phyloP scores from a whole-genome alignment of 306 rosid species.

The Abrus precatorius region DNA sequence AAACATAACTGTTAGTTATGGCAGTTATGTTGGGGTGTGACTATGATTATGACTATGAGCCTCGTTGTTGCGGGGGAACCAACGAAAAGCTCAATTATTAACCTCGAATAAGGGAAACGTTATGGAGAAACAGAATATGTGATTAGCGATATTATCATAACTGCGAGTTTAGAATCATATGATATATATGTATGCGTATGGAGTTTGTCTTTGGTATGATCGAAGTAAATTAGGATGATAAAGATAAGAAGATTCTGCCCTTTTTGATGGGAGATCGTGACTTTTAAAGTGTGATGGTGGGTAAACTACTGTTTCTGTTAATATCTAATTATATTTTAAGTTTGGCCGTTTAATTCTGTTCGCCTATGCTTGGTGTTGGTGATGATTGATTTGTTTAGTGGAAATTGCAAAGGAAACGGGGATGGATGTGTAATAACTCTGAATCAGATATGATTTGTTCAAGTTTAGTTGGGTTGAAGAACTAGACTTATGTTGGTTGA shows the following conservation, averaged over 20 bases:
- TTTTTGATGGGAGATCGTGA: slow-evolving; percentile 61
- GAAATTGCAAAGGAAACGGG: slow-evolving; percentile 36
- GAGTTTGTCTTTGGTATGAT: slow-evolving; percentile 49
- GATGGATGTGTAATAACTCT: not conserved
- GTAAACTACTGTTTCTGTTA: slow-evolving; percentile 58
- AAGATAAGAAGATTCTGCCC: slow-evolving; percentile 77
- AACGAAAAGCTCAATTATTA: slow-evolving; percentile 8
- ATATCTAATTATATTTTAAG: slow-evolving; percentile 3
- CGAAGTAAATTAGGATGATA: slow-evolving; percentile 49
- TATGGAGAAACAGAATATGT: slow-evolving; percentile 14
- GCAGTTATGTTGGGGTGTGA: slow-evolving; percentile 48
- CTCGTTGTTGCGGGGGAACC: slow-evolving; percentile 7
- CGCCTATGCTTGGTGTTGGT: not conserved
- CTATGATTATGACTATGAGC: not conserved
- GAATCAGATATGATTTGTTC: slow-evolving; percentile 35
- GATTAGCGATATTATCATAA: slow-evolving; percentile 27
- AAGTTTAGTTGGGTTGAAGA: slow-evolving; percentile 47
- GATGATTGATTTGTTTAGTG: not conserved
- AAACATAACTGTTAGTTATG: slow-evolving; percentile 56
- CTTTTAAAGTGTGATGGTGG: slow-evolving; percentile 65
- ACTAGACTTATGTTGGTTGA: slow-evolving; percentile 53
- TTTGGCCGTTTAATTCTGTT: slow-evolving; percentile 32
- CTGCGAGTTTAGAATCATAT: slow-evolving; percentile 32
- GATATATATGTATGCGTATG: slow-evolving; percentile 33
- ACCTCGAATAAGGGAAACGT: slow-evolving; percentile 2